A percentile compares a stretch with the other conserved stretches of the same genome.
Evolutionary conservation across 805 yeast species (phyloP).

Genomic region (Hanseniaspora valbyensis): DNA sequence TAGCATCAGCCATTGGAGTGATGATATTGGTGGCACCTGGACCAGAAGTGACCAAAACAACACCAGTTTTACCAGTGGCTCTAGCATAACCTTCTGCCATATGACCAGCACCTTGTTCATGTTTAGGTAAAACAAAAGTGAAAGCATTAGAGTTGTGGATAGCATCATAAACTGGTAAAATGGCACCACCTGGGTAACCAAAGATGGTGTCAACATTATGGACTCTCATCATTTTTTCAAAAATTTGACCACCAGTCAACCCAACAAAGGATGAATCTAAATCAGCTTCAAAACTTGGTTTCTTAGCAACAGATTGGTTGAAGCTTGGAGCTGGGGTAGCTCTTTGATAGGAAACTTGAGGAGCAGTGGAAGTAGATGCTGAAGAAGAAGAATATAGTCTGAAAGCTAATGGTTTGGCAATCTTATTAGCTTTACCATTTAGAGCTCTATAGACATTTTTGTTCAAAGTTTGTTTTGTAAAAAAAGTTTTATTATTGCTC

Average conservation of each 20-base stretch:
- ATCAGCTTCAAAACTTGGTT: constrained; percentile 18
- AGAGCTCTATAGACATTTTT: background rate
- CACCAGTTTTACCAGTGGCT: constrained; percentile 92
- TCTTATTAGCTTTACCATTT: background rate
- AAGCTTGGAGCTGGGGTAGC: constrained; percentile 32
- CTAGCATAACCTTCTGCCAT: constrained; percentile 99
- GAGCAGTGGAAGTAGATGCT: constrained; percentile 13
- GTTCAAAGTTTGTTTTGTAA: constrained; percentile 1
- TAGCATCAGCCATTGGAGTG: constrained; percentile 97
- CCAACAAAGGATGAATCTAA: constrained; percentile 89
- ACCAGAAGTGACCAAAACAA: constrained; percentile 95
- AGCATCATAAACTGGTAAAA: constrained; percentile 94
- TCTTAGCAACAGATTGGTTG: constrained; percentile 22
- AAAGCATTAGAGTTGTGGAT: constrained; percentile 83
- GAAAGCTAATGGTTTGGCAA: background rate
- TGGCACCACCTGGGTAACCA: constrained; percentile 99
- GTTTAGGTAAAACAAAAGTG: constrained; percentile 85
- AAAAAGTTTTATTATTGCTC: background rate
- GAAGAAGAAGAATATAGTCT: constrained; percentile 2
- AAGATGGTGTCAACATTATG: constrained; percentile 92
- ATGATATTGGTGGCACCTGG: constrained; percentile 98
- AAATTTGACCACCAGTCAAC: constrained; percentile 94
- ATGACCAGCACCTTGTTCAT: constrained; percentile 99
- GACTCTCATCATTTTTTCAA: constrained; percentile 97
- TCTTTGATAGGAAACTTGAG: constrained; percentile 18